A percentile compares a stretch with the other conserved stretches of the same genome.
Conservation (phyloP, 2,329 filamentous ascomycete species). For the Paecilomyces niveus region DNA sequence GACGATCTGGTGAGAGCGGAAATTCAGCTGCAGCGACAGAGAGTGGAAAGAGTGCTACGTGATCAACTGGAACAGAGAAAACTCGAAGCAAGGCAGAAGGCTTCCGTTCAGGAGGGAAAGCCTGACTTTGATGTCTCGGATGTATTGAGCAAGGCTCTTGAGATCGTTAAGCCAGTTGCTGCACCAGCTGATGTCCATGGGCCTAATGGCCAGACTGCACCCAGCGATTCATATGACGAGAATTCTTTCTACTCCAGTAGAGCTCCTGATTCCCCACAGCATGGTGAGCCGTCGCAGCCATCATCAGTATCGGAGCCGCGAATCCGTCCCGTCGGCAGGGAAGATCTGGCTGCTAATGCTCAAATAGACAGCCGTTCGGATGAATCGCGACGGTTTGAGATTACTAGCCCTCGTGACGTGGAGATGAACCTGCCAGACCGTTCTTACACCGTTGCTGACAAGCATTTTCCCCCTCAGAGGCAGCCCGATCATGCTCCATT, state of each 20-base stretch:
- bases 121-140: constrained; percentile 64
- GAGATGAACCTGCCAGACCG: constrained; percentile 30
- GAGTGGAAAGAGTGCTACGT: constrained; percentile 68
- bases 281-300: constrained; percentile 26
- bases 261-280: constrained; percentile 65
- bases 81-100: constrained; percentile 41
- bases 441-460: constrained; percentile 33
- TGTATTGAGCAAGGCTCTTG: constrained; percentile 63
- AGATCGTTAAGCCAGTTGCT: constrained; percentile 63
- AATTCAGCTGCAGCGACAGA: constrained; percentile 69
- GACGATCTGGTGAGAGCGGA: constrained; percentile 78
- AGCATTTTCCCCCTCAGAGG: constrained; percentile 22
- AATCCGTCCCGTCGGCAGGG: constrained; percentile 14
- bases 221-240: constrained; percentile 80
- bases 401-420: constrained; percentile 27
- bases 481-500: constrained; percentile 18
- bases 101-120: constrained; percentile 45
- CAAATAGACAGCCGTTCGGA: constrained; percentile 26
- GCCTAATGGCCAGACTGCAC: constrained; percentile 55
- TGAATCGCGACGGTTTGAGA: constrained; percentile 31
- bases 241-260: constrained; percentile 95
- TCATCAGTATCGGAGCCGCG: constrained; percentile 18
- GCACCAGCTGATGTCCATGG: constrained; percentile 44
- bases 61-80: constrained; percentile 67
- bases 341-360: constrained; percentile 25